Percentiles rank a stretch among this genome's conserved stretches.
Conservation (phyloP, 2,329 filamentous ascomycete species). For the Exophiala phaeomuriformis region DNA sequence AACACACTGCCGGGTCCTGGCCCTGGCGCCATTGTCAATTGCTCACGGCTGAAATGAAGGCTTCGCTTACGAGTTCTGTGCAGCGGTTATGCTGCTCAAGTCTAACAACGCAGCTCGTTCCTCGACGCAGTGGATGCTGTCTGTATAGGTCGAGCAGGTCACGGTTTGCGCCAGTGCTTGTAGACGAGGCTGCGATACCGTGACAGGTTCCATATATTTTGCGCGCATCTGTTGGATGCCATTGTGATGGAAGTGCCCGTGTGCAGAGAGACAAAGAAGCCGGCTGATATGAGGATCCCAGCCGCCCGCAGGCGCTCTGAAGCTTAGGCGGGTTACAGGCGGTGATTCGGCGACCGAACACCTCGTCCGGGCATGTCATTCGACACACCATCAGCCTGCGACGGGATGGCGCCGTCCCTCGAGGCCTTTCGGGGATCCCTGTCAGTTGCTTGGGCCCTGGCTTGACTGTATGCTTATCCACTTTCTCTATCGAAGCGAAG, state of each 20-base stretch:
- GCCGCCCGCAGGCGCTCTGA: constrained; percentile 6
- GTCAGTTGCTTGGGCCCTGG: constrained; percentile 1
- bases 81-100: too few relatives aligned
- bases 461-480: constrained; percentile 5
- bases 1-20: background rate
- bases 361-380: constrained; percentile 15
- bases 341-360: constrained; percentile 21
- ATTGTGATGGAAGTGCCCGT: constrained; percentile 21
- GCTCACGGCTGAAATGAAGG: background rate
- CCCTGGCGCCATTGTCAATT: background rate
- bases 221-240: constrained; percentile 12
- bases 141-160: too few relatives aligned
- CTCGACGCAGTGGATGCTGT: too few relatives aligned
- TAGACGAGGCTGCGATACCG: constrained; percentile 20
- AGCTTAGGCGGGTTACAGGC: constrained; percentile 17
- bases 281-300: constrained; percentile 13
- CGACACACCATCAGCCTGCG: constrained; percentile 7
- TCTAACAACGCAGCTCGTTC: too few relatives aligned
- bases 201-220: constrained; percentile 11
- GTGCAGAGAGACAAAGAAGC: constrained; percentile 10
- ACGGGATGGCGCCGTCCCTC: constrained; percentile 8
- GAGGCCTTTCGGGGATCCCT: constrained; percentile 11
- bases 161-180: constrained; percentile 1
- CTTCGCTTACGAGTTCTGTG: too few relatives aligned
- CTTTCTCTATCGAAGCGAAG: constrained; percentile 22